A percentile compares a stretch with the other conserved stretches of the same genome.
Evolutionary conservation across 805 yeast species (phyloP).

Genomic region (Nadsonia fulvescens): DNA sequence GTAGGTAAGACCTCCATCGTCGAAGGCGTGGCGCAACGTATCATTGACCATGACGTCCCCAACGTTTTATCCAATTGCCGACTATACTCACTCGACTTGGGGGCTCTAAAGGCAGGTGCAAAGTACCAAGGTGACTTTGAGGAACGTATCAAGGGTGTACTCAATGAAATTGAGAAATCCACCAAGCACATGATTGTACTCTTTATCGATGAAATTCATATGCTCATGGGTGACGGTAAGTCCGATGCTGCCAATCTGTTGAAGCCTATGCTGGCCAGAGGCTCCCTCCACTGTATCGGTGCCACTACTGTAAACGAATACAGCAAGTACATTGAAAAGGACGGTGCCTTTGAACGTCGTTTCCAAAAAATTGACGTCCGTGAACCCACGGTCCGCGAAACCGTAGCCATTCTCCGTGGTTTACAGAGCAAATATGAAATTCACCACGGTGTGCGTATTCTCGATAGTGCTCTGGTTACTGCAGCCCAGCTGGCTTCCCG

Average conservation of each 20-base stretch:
- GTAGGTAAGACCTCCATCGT: slow-evolving; percentile 97
- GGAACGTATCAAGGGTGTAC: slow-evolving; percentile 91
- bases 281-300: slow-evolving; percentile 91
- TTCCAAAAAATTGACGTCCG: slow-evolving; percentile 94
- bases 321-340: slow-evolving; percentile 81
- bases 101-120: slow-evolving; percentile 96
- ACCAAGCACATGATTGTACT: slow-evolving; percentile 61
- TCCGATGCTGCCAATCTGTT: slow-evolving; percentile 91
- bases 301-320: slow-evolving; percentile 94
- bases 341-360: slow-evolving; percentile 97
- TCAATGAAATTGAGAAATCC: slow-evolving; percentile 82
- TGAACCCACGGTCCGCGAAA: slow-evolving; percentile 82
- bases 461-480: slow-evolving; percentile 83
- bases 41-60: slow-evolving; percentile 90
- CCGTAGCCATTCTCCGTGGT: slow-evolving; percentile 92
- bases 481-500: slow-evolving; percentile 92
- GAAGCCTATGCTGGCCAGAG: slow-evolving; percentile 95
- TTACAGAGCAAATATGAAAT: slow-evolving; percentile 88
- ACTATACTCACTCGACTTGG: slow-evolving; percentile 77
- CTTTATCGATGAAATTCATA: slow-evolving; percentile 94
- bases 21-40: slow-evolving; percentile 96
- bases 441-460: slow-evolving; percentile 92
- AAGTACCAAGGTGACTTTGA: slow-evolving; percentile 97
- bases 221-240: slow-evolving; percentile 99
- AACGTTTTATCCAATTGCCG: slow-evolving; percentile 64